A percentile compares a stretch with the other conserved stretches of the same genome.
phyloP scores from a whole-genome alignment of 2,329 filamentous ascomycete genomes.

The Alternaria sp. region DNA sequence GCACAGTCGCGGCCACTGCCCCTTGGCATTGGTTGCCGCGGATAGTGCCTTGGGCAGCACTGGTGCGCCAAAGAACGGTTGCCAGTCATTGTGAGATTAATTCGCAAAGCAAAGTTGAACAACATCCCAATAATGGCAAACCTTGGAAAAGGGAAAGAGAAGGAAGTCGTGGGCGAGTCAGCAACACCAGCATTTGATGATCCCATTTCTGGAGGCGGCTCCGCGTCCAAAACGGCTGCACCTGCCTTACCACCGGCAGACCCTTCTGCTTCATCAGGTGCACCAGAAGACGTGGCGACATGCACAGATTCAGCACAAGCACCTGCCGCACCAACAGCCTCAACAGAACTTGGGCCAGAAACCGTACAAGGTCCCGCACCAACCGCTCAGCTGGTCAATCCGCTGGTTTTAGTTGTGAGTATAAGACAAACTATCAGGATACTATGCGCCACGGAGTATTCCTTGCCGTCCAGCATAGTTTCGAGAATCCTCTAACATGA shows the following conservation, averaged over 20 bases:
- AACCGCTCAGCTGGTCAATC: conserved; percentile 24
- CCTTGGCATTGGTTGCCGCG: conserved; percentile 3
- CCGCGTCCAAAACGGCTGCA: neutral
- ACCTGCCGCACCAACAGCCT: neutral
- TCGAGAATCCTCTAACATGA: neutral
- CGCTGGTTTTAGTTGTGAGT: conserved; percentile 23
- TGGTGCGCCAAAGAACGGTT: neutral
- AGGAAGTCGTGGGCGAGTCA: neutral
- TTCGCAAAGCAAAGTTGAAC: neutral
- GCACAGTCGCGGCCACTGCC: conserved; percentile 11
- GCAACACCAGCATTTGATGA: neutral
- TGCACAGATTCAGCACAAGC: neutral
- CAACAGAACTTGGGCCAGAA: conserved; percentile 5
- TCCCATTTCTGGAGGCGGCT: neutral
- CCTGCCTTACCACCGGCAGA: neutral
- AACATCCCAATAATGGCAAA: neutral
- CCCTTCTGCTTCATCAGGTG: neutral
- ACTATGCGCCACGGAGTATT: neutral
- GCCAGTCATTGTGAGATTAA: no score
- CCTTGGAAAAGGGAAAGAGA: conserved; percentile 14
- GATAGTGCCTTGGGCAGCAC: neutral
- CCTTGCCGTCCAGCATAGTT: neutral
- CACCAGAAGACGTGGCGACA: neutral
- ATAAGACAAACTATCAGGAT: neutral
- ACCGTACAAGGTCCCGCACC: conserved; percentile 14